Conservation (phyloP, 2,329 filamentous ascomycete genomes). For the Ascochyta fabae region DNA sequence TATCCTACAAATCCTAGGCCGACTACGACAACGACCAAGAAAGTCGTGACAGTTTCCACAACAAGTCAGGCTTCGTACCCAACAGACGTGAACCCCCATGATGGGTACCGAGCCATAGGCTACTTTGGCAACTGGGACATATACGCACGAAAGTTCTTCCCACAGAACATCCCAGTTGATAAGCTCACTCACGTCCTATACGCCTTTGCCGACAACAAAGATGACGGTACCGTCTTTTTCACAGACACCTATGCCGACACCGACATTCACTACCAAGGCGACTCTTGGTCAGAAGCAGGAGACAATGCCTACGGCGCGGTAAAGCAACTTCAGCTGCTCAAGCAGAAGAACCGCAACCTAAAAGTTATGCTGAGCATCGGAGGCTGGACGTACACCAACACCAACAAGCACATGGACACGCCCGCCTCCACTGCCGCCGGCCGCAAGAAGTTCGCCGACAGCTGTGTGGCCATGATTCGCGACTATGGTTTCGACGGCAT, state of each 20-base stretch:
- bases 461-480: constrained; percentile 76
- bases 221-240: constrained; percentile 71
- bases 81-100: constrained; percentile 1
- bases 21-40: neutral
- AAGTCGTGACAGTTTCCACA: neutral
- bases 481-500: constrained; percentile 73
- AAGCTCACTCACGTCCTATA: constrained; percentile 91
- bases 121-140: constrained; percentile 85
- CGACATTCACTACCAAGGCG: constrained; percentile 65
- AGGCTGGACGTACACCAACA: constrained; percentile 74
- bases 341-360: constrained; percentile 76
- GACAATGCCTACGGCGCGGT: constrained; percentile 78
- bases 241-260: constrained; percentile 42
- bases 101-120: constrained; percentile 54
- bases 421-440: constrained; percentile 69
- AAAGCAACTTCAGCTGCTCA: constrained; percentile 78
- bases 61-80: neutral
- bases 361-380: constrained; percentile 85
- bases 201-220: constrained; percentile 85
- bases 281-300: constrained; percentile 70
- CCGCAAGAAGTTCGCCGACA: constrained; percentile 70
- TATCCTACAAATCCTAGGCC: neutral
- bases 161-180: constrained; percentile 79
- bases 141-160: constrained; percentile 84
- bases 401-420: constrained; percentile 70